phyloP scores from a whole-genome alignment of 202 grass and related monocot species.

The Brachypodium distachyon region DNA sequence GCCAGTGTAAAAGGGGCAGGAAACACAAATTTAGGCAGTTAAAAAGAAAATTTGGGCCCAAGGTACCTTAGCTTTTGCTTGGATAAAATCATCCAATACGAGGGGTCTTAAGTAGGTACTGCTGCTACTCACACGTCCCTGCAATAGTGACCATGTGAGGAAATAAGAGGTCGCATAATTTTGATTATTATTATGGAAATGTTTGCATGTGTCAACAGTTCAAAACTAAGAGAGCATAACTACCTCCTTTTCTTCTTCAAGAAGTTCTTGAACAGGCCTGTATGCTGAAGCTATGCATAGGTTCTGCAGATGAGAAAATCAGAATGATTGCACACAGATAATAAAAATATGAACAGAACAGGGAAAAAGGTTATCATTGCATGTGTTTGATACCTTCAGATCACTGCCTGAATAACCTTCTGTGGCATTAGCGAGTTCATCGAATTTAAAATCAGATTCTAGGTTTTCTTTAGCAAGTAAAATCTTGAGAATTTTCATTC shows the following conservation, averaged over 20 bases:
- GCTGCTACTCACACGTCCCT: slow-evolving; percentile 37
- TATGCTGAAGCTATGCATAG: slow-evolving; percentile 87
- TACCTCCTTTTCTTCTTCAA: slow-evolving; percentile 82
- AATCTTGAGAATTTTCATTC: slow-evolving; percentile 82
- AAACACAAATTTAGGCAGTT: neutral
- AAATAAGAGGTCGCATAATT: neutral
- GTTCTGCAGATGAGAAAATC: slow-evolving; percentile 51
- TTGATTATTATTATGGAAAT: neutral
- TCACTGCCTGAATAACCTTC: slow-evolving; percentile 99
- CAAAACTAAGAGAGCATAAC: neutral
- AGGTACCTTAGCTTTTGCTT: slow-evolving; percentile 89
- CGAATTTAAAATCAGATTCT: slow-evolving; percentile 61
- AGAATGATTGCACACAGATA: slow-evolving; percentile 4
- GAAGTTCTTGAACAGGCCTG: slow-evolving; percentile 86
- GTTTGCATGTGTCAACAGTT: neutral
- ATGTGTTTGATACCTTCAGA: slow-evolving; percentile 53
- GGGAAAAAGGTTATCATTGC: neutral
- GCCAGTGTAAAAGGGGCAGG: neutral
- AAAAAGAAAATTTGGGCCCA: neutral
- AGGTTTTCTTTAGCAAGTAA: slow-evolving; percentile 92
- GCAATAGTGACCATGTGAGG: neutral
- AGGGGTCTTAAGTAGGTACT: slow-evolving; percentile 45
- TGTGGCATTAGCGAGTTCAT: slow-evolving; percentile 77
- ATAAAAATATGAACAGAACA: neutral
- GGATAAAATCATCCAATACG: slow-evolving; percentile 81